Percentiles rank a stretch among this genome's conserved stretches.
Evolutionary conservation across 2,329 filamentous ascomycete species (phyloP).

Genomic region (Sclerotinia spermophila): DNA sequence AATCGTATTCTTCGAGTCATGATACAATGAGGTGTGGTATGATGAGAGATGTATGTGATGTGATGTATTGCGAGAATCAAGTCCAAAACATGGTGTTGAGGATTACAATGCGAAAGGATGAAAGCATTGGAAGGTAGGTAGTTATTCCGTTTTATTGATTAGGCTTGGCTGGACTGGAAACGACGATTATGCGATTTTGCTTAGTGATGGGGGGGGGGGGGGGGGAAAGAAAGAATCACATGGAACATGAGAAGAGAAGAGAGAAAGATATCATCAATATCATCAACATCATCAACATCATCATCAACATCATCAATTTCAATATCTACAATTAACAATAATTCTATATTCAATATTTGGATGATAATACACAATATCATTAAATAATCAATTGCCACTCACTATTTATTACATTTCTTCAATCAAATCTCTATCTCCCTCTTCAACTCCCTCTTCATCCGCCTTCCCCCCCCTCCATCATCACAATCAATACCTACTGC

Average conservation of each 20-base stretch:
- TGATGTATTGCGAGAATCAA: neutral
- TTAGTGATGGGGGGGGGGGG: neutral
- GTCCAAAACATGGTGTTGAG: neutral
- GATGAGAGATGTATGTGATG: neutral
- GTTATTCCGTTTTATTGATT: neutral
- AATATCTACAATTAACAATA: no score
- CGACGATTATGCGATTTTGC: neutral
- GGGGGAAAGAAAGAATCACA: neutral
- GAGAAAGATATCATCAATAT: neutral
- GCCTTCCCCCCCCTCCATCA: neutral
- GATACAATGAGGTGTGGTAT: neutral
- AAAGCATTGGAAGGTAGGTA: neutral
- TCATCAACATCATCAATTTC: no score
- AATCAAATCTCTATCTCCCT: neutral
- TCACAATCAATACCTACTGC: neutral
- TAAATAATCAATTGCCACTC: neutral
- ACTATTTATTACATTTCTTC: neutral
- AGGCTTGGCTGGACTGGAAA: constrained; percentile 6
- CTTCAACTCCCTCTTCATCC: neutral
- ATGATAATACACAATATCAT: neutral
- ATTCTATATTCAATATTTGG: neutral
- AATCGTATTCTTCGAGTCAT: neutral
- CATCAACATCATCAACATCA: neutral
- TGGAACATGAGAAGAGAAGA: neutral
- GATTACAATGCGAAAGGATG: neutral